Base-by-base conservation (phyloP, 352 stramenopile genomes). In the Phytophthora palmivora region DNA sequence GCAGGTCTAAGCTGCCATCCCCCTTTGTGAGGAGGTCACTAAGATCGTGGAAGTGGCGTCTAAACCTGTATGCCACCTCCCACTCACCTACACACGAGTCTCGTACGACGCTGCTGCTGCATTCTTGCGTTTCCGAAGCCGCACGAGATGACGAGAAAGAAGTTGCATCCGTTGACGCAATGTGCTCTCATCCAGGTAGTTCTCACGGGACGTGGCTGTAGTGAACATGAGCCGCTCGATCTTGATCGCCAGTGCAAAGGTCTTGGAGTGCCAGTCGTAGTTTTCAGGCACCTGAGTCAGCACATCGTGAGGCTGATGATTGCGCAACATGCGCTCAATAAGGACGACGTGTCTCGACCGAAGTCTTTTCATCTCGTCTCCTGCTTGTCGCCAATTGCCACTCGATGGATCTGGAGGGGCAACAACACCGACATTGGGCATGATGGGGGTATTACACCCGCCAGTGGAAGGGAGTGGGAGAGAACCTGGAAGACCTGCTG, bases 211-310 rank as follows among this genome's bases (percentile, higher is more conserved):
- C n/a, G 63, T 73, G n/a, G 79, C 76, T 1, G 76, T 63, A 41
- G 72, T 75, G 66, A 86, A 88, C 74, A 88, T 82, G 60, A 88
- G 74, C 1, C 76, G 70, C 53, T 88, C 79, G 50, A 88, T 84
- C 62, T 88, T 88, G 54, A 85, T 78, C 18, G 78, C 75, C 37
- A 88, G 46, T 33, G 64, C 33, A 51, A 85, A 78, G 10, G 78
- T 88, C 73, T 88, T 88, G 46, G 70, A 80, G 41, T 76, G 70
- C 78, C 78, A 88, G 63, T 85, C 64, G n/a, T 56, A 80, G 76
- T 88, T 88, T 59, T 85, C 76, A 3, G 75, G 78, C 16, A 88
- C 73, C 49, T 85, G 67, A 76, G n/a, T n/a, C n/a, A n/a, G n/a
- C n/a, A n/a, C n/a, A n/a, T n/a, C n/a, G n/a, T n/a, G n/a, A n/a